phyloP scores from a whole-genome alignment of 2,329 filamentous ascomycete genomes.

The Trichothecium roseum region DNA sequence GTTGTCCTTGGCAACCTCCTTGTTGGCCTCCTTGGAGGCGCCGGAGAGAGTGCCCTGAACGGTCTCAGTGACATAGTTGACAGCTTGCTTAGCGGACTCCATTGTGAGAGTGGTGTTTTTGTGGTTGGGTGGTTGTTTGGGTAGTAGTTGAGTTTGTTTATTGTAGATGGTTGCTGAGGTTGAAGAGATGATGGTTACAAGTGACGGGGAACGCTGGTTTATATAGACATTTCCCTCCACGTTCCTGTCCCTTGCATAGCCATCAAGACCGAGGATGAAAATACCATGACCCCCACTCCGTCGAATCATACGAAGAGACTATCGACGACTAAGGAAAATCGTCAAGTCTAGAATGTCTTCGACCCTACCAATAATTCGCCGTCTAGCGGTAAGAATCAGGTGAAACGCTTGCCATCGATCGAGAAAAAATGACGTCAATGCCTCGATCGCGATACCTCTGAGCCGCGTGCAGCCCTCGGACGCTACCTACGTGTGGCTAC shows the following conservation, averaged over 20 bases:
- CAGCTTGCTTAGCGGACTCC: conserved; percentile 47
- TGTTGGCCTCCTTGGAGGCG: conserved; percentile 61
- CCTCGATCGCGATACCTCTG: too few relatives aligned
- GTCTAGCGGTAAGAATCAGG: too few relatives aligned
- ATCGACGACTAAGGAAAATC: too few relatives aligned
- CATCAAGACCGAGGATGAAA: too few relatives aligned
- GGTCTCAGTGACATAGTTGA: conserved; percentile 60
- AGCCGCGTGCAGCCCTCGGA: too few relatives aligned
- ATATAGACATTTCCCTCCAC: conserved; percentile 4
- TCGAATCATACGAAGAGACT: too few relatives aligned
- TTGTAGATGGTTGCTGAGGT: not conserved
- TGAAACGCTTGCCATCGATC: too few relatives aligned
- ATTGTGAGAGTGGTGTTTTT: conserved; percentile 25
- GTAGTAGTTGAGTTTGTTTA: conserved; percentile 6
- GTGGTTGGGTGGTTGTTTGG: conserved; percentile 12
- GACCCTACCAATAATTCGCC: too few relatives aligned
- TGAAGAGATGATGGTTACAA: not conserved
- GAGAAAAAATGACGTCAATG: too few relatives aligned
- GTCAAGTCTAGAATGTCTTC: too few relatives aligned
- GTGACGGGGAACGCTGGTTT: conserved; percentile 4
- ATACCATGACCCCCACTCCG: not conserved
- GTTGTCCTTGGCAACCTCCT: conserved; percentile 54
- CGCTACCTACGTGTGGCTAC: too few relatives aligned
- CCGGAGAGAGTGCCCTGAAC: conserved; percentile 46
- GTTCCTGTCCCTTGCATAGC: too few relatives aligned